These are phyloP conservation scores for Trichoderma sp. DNA, from an alignment of 2,329 filamentous ascomycete species.

Conservation along the genomic window DNA sequence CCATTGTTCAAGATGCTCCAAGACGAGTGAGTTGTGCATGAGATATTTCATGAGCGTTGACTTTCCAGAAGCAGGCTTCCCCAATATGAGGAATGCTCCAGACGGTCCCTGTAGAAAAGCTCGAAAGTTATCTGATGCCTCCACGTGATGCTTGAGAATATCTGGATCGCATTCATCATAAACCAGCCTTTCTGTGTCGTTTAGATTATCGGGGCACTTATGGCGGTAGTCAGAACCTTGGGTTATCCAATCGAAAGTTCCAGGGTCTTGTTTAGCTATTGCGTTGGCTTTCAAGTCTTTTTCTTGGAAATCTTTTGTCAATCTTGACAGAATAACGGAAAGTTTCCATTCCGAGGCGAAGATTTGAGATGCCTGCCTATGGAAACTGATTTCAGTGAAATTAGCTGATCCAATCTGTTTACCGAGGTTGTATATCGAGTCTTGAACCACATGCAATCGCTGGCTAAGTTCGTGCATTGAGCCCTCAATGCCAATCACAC, in stretches of 20 bases:
- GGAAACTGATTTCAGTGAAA: rapidly evolving
- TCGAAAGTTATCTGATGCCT: background rate
- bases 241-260: background rate
- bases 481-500: background rate
- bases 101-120: background rate
- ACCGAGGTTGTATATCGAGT: background rate
- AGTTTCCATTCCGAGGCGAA: background rate
- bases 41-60: background rate
- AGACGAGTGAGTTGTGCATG: background rate
- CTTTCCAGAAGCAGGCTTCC: background rate
- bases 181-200: background rate
- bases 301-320: background rate
- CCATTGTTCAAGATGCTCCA: background rate
- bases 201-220: background rate
- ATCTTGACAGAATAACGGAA: background rate
- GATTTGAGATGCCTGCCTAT: background rate
- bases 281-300: background rate
- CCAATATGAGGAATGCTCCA: background rate
- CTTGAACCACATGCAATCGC: background rate
- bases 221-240: background rate
- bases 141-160: background rate
- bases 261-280: background rate
- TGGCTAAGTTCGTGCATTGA: background rate
- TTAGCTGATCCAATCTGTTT: background rate
- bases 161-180: background rate